Evolutionary conservation across 2,329 filamentous ascomycete species (phyloP).

Genomic region (Aspergillus candidus): DNA sequence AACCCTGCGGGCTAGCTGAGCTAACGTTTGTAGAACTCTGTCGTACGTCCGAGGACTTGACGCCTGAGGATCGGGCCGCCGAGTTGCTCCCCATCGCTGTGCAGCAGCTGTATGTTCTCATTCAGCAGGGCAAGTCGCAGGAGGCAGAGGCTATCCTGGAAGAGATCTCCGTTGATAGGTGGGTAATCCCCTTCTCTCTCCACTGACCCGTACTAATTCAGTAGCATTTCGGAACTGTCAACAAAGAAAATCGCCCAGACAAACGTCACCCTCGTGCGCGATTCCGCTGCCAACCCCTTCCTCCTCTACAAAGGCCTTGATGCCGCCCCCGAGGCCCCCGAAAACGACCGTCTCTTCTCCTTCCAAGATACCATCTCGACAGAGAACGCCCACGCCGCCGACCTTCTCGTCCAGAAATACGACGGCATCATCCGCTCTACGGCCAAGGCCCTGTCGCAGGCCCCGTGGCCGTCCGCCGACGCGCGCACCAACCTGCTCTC

Average conservation of each 20-base stretch:
- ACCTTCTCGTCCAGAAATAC: constrained; percentile 56
- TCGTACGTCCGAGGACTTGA: constrained; percentile 53
- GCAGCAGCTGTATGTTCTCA: constrained; percentile 56
- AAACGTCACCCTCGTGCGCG: constrained; percentile 48
- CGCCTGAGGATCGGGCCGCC: constrained; percentile 53
- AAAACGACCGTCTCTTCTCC: constrained; percentile 53
- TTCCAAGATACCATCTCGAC: constrained; percentile 51
- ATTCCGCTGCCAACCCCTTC: constrained; percentile 50
- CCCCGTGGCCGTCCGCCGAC: constrained; percentile 45
- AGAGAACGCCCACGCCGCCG: constrained; percentile 51
- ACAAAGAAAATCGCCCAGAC: constrained; percentile 56
- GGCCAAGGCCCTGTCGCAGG: constrained; percentile 43
- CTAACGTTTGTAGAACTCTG: constrained; percentile 45
- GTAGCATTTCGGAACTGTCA: constrained; percentile 52
- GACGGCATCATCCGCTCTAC: constrained; percentile 54
- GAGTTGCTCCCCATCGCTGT: constrained; percentile 57
- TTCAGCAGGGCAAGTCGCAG: constrained; percentile 48
- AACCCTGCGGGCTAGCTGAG: not conserved
- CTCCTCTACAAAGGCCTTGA: constrained; percentile 52
- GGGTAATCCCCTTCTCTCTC: constrained; percentile 12
- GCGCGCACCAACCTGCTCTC: constrained; percentile 51
- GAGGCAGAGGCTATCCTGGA: constrained; percentile 50
- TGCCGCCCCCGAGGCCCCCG: constrained; percentile 39
- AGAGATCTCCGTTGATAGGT: constrained; percentile 49
- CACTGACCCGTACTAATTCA: constrained; percentile 6